Evolutionary conservation across 371 early-diverging fungal genomes (phyloP).

Genomic region (Mortierella polycephala): DNA sequence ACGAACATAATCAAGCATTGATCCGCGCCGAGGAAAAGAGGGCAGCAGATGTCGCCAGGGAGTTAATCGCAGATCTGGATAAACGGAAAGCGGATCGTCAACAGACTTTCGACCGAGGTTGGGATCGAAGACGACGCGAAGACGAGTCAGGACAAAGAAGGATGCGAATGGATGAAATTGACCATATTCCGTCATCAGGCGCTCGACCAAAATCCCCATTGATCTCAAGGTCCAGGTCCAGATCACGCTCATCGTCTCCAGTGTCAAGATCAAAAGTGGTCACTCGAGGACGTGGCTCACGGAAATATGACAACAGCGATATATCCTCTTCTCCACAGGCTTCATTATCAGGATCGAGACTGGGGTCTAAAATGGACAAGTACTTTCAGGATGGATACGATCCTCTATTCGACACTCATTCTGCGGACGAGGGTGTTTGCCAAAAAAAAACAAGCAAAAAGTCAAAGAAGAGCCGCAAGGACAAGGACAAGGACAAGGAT

Average conservation of each 20-base stretch:
- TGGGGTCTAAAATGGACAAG: slow-evolving; percentile 74
- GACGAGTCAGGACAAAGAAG: slow-evolving; percentile 5
- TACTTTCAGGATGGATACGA: slow-evolving; percentile 76
- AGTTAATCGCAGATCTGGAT: slow-evolving; percentile 39
- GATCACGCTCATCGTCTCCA: slow-evolving; percentile 9
- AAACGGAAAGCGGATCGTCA: slow-evolving; percentile 12
- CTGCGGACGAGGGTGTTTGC: slow-evolving; percentile 55
- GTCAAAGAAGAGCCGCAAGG: slow-evolving; percentile 42
- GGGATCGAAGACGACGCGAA: slow-evolving; percentile 33
- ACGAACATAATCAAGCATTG: slow-evolving; percentile 77
- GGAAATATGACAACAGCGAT: slow-evolving; percentile 4
- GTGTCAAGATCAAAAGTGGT: not conserved
- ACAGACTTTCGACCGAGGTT: slow-evolving; percentile 35
- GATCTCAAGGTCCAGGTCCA: slow-evolving; percentile 3
- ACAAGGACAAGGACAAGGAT: slow-evolving; percentile 43
- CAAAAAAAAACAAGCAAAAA: slow-evolving; percentile 37
- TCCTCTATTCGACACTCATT: slow-evolving; percentile 71
- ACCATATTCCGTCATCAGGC: not conserved
- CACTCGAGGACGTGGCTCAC: slow-evolving; percentile 27
- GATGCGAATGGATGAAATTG: slow-evolving; percentile 34
- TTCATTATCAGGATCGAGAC: slow-evolving; percentile 20
- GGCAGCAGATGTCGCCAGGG: slow-evolving; percentile 48
- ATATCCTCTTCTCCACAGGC: not conserved
- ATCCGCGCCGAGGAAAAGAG: slow-evolving; percentile 63
- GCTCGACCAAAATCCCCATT: slow-evolving; percentile 4